These are phyloP conservation scores for Wickerhamomyces tratensis DNA, from an alignment of 805 yeast species.

Conservation along the genomic window DNA sequence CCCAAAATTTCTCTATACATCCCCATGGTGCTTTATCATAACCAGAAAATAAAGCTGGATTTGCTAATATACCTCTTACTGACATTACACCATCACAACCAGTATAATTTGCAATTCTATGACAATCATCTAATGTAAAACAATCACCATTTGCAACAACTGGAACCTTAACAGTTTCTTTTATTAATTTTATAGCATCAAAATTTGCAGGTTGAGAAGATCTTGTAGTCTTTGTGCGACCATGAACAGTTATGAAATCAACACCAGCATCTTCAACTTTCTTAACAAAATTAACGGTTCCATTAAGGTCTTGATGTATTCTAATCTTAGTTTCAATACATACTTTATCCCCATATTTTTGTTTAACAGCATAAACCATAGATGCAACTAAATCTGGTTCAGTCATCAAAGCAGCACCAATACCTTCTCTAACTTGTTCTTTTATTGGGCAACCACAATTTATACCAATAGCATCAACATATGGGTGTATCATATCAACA, in stretches of 20 bases:
- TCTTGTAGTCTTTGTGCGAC: slow-evolving; percentile 77
- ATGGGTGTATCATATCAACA: slow-evolving; percentile 83
- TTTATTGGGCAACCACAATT: slow-evolving; percentile 98
- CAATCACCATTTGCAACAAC: slow-evolving; percentile 99
- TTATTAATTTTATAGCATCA: slow-evolving; percentile 65
- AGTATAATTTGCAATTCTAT: slow-evolving; percentile 50
- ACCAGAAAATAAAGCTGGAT: slow-evolving; percentile 86
- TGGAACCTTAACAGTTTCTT: slow-evolving; percentile 47
- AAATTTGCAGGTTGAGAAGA: slow-evolving; percentile 76
- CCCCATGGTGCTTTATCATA: slow-evolving; percentile 76
- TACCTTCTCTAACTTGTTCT: slow-evolving; percentile 91
- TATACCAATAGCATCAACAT: slow-evolving; percentile 86
- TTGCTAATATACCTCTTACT: slow-evolving; percentile 76
- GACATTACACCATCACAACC: slow-evolving; percentile 94
- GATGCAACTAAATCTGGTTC: slow-evolving; percentile 70
- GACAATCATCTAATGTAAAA: slow-evolving; percentile 55
- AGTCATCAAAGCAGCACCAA: slow-evolving; percentile 91
- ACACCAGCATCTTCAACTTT: slow-evolving; percentile 81
- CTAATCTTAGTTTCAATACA: slow-evolving; percentile 88
- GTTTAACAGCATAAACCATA: slow-evolving; percentile 80
- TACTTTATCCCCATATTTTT: slow-evolving; percentile 58
- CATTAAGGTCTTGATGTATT: slow-evolving; percentile 65
- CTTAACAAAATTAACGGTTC: slow-evolving; percentile 65
- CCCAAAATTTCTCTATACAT: slow-evolving; percentile 78
- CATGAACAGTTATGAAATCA: slow-evolving; percentile 91